Base-by-base conservation (phyloP, 441 rosid genomes). In the Gossypium schwendimanii region DNA sequence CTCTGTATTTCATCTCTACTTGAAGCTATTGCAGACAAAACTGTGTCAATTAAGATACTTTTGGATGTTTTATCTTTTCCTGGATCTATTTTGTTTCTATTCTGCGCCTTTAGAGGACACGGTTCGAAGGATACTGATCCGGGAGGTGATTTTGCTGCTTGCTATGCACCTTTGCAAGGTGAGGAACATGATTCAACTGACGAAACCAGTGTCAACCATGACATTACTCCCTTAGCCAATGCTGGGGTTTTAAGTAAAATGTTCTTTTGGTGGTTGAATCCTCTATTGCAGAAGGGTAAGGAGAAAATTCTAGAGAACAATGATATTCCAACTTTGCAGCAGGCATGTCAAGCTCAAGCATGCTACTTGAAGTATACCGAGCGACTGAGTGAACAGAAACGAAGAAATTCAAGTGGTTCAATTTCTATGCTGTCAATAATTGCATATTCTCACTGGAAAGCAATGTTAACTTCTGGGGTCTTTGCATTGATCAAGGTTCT, bases 181-280 rank as follows among this genome's bases (percentile, higher is more conserved):
- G 75, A 72, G 52, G 80, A 65, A 54, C 54, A 55, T 39, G 24
- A 53, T 60, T 62, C 28, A 24, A 59, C 7, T 3, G 67, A 31
- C 47, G 75, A 75, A 44, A 44, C 28, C 15, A 41, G 57, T 45
- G 71, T 63, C 65, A 28, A 59, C 20, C 55, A 60, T 3, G 72
- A 70, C 36, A 64, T 75, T 69, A 84, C 89, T 58, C 83, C 84
- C 12, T 88, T 86, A 73, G 79, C 84, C 6, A 59, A 70, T 47
- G 87, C 89, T 20, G 89, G 89, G 8, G 36, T 80, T 47, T 72
- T 84, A 17, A 81, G 85, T 58, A 74, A 26, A 50, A 44, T 86
- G 74, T 77, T 81, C 17, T 86, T 88, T 75, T 84, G 87, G 90
- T 86, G 90, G 92, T 52, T 85, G 70, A 85, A 86, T 84, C 83